Evolutionary conservation across 495 filamentous ascomycete genomes (phyloP), one percentile per base, ranked within the genome.

Genomic region (Aspergillus egyptiacus): DNA sequence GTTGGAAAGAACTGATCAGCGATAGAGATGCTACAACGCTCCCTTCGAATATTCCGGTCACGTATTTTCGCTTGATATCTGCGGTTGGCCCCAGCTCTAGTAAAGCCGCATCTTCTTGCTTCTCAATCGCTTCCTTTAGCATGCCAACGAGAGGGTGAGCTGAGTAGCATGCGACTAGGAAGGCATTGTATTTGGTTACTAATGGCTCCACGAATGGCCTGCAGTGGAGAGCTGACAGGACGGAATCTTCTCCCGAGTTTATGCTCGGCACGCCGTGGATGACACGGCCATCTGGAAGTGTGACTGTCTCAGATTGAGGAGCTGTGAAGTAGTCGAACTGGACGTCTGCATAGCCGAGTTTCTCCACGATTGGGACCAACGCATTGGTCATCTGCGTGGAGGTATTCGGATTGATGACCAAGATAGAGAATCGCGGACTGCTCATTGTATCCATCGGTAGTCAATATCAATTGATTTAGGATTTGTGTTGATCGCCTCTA

Each of bases 381-480:
- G 79, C 81, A 8, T 82, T 73, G 0, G 91, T 96, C 90, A 97
- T 96, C 38, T 79, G 73, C 31, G 67, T 57, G 2, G 84, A 90
- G 19, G 88, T 91, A 67, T 97, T 97, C 25, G 91, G 91, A 59
- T 97, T 96, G 64, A 96, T 80, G 54, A 96, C 76, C 55, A 96
- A 70, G 57, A 96, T 87, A 35, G 56, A 58, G 51, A 69, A 60
- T 31, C 50, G 48, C 6, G 49, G 34, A 30, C 41, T 46, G 22
- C 35, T 52, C 33, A 36, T 31, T 47, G 60, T 24, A 27, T 54
- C 40, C 56, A 63, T 65, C 32, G 23, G n/a, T n/a, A n/a, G n/a
- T n/a, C n/a, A n/a, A n/a, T 50, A 43, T 7, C 7, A 33, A 28
- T 32, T 8, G 11, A 43, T 27, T 27, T n/a, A 18, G 22, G 25